phyloP scores from a whole-genome alignment of 2,329 filamentous ascomycete species.

The Diplodia mutila region DNA sequence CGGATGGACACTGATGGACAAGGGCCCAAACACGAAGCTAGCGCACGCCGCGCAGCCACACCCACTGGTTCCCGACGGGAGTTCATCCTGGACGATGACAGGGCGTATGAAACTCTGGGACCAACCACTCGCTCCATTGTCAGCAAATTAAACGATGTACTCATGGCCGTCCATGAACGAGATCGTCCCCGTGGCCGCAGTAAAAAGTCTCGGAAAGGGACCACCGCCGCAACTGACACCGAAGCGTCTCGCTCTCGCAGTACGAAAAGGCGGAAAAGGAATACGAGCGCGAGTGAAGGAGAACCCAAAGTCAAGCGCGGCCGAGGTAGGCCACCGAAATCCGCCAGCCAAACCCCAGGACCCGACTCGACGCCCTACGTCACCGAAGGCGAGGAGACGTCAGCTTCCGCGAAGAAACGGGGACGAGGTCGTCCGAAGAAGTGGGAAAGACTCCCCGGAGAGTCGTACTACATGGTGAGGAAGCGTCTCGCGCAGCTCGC shows the following conservation, averaged over 20 bases:
- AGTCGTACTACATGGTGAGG: conserved; percentile 27
- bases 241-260: neutral
- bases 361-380: neutral
- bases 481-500: conserved; percentile 17
- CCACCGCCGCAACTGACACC: conserved; percentile 30
- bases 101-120: conserved; percentile 65
- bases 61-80: conserved; percentile 46
- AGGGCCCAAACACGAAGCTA: neutral
- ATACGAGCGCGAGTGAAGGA: neutral
- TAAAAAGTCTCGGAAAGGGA: conserved; percentile 34
- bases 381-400: neutral
- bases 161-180: conserved; percentile 70
- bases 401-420: conserved; percentile 21
- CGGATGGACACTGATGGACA: conserved; percentile 2
- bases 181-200: conserved; percentile 46
- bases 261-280: neutral
- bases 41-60: conserved; percentile 9
- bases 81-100: conserved; percentile 71
- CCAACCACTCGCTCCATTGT: conserved; percentile 74
- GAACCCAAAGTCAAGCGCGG: neutral
- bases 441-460: conserved; percentile 11
- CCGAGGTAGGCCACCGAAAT: conserved; percentile 11
- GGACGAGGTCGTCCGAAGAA: conserved; percentile 21
- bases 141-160: conserved; percentile 67
- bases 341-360: neutral